Conservation (phyloP, 805 yeast genomes). For the Hagleromyces aurorensis region DNA sequence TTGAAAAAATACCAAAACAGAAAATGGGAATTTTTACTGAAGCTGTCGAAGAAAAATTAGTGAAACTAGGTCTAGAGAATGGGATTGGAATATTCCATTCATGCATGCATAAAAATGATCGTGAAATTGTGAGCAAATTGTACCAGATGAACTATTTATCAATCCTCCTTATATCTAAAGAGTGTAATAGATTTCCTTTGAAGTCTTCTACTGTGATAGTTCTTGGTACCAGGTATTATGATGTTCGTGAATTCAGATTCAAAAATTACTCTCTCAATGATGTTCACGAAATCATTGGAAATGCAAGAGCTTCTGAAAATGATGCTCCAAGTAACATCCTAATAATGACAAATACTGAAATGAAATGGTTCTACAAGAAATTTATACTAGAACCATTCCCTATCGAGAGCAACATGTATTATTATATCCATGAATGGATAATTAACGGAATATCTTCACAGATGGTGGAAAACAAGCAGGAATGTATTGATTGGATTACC, state of each 20-base stretch:
- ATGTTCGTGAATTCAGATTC: conserved; percentile 65
- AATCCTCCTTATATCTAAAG: conserved; percentile 55
- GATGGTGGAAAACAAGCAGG: conserved; percentile 61
- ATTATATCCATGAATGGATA: conserved; percentile 56
- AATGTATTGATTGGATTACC: conserved; percentile 86
- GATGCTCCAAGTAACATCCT: conserved; percentile 37
- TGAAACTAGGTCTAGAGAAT: conserved; percentile 37
- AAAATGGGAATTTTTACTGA: conserved; percentile 36
- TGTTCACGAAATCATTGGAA: conserved; percentile 57
- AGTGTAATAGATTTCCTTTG: conserved; percentile 44
- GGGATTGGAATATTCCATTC: conserved; percentile 63
- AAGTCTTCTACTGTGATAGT: conserved; percentile 49
- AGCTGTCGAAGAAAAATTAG: conserved; percentile 39
- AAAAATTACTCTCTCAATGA: conserved; percentile 61
- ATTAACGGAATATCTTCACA: conserved; percentile 65
- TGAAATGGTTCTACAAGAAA: conserved; percentile 56
- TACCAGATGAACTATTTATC: conserved; percentile 43
- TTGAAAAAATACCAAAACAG: conserved; percentile 27
- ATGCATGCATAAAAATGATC: conserved; percentile 51
- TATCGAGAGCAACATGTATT: conserved; percentile 65
- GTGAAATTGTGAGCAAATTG: conserved; percentile 44
- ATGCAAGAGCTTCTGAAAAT: conserved; percentile 26
- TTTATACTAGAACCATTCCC: conserved; percentile 73
- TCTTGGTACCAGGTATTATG: conserved; percentile 62
- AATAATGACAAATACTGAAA: conserved; percentile 49